These are phyloP conservation scores for Sextonia rubra DNA, from an alignment of 164 flowering plant genomes.

Conservation along the genomic window DNA sequence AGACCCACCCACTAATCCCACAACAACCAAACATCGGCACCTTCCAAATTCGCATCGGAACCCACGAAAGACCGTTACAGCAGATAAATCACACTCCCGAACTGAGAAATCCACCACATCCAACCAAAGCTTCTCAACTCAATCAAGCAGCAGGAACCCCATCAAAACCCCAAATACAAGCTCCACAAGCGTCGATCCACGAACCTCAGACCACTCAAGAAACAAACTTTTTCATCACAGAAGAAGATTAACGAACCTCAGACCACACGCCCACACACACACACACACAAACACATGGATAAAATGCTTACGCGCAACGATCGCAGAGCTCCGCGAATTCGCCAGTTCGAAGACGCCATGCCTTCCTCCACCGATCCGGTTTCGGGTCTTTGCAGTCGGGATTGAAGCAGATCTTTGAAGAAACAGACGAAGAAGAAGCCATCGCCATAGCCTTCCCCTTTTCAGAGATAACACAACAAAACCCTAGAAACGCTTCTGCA, in stretches of 20 bases:
- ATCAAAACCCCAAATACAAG: not conserved
- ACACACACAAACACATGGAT: not conserved
- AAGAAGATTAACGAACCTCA: no score
- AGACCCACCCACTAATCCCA: not conserved
- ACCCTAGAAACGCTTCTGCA: conserved; percentile 7
- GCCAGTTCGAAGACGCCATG: conserved; percentile 78
- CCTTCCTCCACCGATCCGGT: conserved; percentile 46
- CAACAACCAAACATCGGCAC: not conserved
- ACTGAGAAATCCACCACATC: not conserved
- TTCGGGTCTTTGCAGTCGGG: conserved; percentile 52
- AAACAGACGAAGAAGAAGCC: conserved; percentile 6
- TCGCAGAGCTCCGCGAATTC: conserved; percentile 75
- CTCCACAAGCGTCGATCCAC: not conserved
- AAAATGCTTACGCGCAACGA: conserved; percentile 67
- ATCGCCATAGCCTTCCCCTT: not conserved
- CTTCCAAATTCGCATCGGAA: no score
- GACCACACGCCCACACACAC: not conserved
- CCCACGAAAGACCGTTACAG: no score
- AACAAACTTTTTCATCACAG: not conserved
- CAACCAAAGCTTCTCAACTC: conserved; percentile 1
- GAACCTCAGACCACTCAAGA: not conserved
- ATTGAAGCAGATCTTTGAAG: conserved; percentile 58
- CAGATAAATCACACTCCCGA: not conserved
- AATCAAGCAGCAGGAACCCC: not conserved
- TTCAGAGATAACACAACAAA: not conserved